These are phyloP conservation scores for Uronychia setigera DNA, from an alignment of 73 alveolate species.

Conservation along the genomic window DNA sequence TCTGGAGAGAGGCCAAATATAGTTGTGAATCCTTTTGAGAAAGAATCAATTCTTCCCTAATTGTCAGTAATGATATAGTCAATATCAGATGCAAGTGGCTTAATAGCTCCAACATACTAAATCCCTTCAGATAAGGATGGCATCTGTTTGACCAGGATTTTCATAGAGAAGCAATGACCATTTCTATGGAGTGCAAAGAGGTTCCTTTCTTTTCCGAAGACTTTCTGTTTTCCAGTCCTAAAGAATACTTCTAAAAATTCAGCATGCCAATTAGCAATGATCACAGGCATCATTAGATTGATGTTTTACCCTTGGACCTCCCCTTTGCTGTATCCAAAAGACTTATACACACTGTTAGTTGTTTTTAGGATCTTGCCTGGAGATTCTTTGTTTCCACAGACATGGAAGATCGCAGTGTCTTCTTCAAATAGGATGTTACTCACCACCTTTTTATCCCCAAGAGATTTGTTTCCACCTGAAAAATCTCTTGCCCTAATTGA, in stretches of 20 bases:
- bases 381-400: constrained; percentile 52
- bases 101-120: constrained; percentile 49
- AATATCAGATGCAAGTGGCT: constrained; percentile 14
- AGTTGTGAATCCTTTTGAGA: constrained; percentile 47
- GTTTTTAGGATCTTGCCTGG: constrained; percentile 45
- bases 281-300: constrained; percentile 46
- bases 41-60: constrained; percentile 45
- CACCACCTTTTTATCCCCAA: constrained; percentile 24
- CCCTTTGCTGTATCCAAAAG: constrained; percentile 43
- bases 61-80: constrained; percentile 47
- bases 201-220: constrained; percentile 32
- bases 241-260: constrained; percentile 55
- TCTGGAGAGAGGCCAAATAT: constrained; percentile 21
- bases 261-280: constrained; percentile 38
- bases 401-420: constrained; percentile 49
- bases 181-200: constrained; percentile 56
- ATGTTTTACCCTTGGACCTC: constrained; percentile 52
- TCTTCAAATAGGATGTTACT: constrained; percentile 31
- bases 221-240: constrained; percentile 44
- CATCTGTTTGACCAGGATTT: constrained; percentile 49
- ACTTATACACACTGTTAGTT: constrained; percentile 23
- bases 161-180: constrained; percentile 55
- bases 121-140: constrained; percentile 49
- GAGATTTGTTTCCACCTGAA: constrained; percentile 27
- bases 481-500: constrained; percentile 15